Conservation (phyloP, 306 rosid genomes). For the Dalbergia cochinchinensis region DNA sequence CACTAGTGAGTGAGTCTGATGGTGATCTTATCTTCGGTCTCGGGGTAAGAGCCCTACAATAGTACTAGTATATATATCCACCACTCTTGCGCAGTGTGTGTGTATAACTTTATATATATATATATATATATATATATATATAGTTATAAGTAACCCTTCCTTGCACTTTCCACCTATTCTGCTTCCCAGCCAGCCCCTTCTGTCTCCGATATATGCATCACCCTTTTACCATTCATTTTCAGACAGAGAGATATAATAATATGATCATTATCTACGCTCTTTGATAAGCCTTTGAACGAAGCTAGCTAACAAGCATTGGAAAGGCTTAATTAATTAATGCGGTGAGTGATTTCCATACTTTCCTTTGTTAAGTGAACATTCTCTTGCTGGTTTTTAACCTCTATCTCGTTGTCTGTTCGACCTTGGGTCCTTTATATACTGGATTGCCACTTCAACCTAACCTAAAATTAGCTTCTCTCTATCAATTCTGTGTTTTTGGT, state of each 20-base stretch:
- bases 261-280: not conserved
- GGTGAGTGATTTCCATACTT: slow-evolving; percentile 57
- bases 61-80: not conserved
- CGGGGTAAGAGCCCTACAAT: no score
- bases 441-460: not conserved
- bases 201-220: no score
- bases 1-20: slow-evolving; percentile 8
- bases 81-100: not conserved
- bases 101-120: no score
- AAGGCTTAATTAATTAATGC: no score
- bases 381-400: slow-evolving; percentile 45
- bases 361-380: slow-evolving; percentile 54
- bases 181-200: no score
- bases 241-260: no score
- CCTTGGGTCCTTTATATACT: slow-evolving; percentile 39
- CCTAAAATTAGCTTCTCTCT: not conserved
- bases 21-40: no score
- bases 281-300: not conserved
- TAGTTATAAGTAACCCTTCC: no score
- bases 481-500: not conserved
- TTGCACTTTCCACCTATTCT: not conserved
- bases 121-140: no score
- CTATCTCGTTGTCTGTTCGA: slow-evolving; percentile 66
- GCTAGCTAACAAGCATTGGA: not conserved
- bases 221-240: no score